These are phyloP conservation scores for Apiospora phragmitis DNA, from an alignment of 2,329 filamentous ascomycete genomes.

Conservation along the genomic window DNA sequence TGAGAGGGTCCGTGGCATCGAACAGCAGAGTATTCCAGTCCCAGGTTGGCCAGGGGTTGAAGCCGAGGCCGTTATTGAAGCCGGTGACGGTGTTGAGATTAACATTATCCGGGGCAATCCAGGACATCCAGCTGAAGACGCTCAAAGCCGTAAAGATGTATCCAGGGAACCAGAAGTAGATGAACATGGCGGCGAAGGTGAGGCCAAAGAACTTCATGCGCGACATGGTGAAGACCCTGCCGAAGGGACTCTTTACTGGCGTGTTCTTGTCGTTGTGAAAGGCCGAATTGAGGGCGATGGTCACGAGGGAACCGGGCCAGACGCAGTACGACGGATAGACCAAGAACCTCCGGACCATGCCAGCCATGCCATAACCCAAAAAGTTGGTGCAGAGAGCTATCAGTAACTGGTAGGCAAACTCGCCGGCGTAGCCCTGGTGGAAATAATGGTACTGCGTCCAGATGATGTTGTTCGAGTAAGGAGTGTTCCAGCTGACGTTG, in stretches of 20 bases:
- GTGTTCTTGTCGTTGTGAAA: constrained; percentile 45
- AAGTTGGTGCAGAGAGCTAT: constrained; percentile 51
- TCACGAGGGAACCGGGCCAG: constrained; percentile 50
- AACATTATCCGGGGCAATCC: constrained; percentile 45
- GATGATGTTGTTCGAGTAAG: constrained; percentile 49
- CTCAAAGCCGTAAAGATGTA: constrained; percentile 47
- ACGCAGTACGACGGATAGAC: constrained; percentile 28
- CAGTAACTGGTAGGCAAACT: constrained; percentile 49
- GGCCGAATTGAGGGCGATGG: constrained; percentile 47
- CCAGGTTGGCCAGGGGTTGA: constrained; percentile 16
- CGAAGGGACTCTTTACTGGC: constrained; percentile 29
- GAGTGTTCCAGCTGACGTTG: constrained; percentile 50
- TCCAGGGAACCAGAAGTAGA: constrained; percentile 53
- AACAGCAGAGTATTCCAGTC: constrained; percentile 30
- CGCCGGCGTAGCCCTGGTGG: constrained; percentile 46
- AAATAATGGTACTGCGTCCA: constrained; percentile 51
- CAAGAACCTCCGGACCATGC: constrained; percentile 28
- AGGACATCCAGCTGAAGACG: constrained; percentile 54
- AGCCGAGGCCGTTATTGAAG: constrained; percentile 20
- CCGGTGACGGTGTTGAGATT: constrained; percentile 24
- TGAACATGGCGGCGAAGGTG: constrained; percentile 46
- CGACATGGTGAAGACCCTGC: constrained; percentile 37
- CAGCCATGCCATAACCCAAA: constrained; percentile 56
- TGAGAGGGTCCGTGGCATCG: constrained; percentile 20
- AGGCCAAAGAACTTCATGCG: constrained; percentile 47